Percentiles rank a stretch among this genome's conserved stretches.
Evolutionary conservation across 2,329 filamentous ascomycete species (phyloP).

Genomic region (Blastomyces gilchristii): DNA sequence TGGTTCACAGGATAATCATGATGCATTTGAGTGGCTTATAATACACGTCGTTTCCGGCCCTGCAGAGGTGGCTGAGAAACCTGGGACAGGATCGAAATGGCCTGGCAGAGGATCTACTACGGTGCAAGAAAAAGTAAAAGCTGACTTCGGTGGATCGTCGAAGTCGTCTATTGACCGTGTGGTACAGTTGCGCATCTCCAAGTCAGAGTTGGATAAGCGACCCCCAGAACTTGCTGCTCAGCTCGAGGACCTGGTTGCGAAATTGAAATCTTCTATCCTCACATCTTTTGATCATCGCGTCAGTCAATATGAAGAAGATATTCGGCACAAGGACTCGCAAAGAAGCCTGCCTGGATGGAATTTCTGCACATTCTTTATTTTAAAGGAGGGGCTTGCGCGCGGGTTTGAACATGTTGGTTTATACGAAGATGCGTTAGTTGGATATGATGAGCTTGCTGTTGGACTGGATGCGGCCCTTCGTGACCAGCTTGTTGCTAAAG

Average conservation of each 20-base stretch:
- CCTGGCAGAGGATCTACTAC: slow-evolving; percentile 66
- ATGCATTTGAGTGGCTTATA: slow-evolving; percentile 93
- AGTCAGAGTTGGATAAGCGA: slow-evolving; percentile 50
- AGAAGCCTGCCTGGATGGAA: slow-evolving; percentile 89
- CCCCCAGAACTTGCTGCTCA: slow-evolving; percentile 69
- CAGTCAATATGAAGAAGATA: slow-evolving; percentile 91
- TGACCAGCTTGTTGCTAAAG: slow-evolving; percentile 55
- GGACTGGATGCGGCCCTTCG: slow-evolving; percentile 74
- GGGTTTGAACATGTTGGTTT: slow-evolving; percentile 95
- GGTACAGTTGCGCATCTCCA: slow-evolving; percentile 68
- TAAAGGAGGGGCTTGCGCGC: slow-evolving; percentile 87
- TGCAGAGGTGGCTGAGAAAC: slow-evolving; percentile 58
- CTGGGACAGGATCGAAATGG: slow-evolving; percentile 59
- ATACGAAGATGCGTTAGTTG: slow-evolving; percentile 86
- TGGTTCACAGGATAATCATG: slow-evolving; percentile 77
- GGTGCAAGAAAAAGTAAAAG: slow-evolving; percentile 76
- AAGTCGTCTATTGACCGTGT: slow-evolving; percentile 68
- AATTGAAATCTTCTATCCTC: slow-evolving; percentile 78
- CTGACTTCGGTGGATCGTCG: slow-evolving; percentile 74
- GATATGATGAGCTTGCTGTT: slow-evolving; percentile 86
- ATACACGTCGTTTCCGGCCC: slow-evolving; percentile 89
- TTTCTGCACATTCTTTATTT: slow-evolving; percentile 96
- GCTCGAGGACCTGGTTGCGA: slow-evolving; percentile 73
- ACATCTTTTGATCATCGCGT: slow-evolving; percentile 85
- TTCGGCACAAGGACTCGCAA: slow-evolving; percentile 85